These are phyloP conservation scores for Dictyostelium firmibasis DNA, from an alignment of 78 protist species.

Conservation along the genomic window DNA sequence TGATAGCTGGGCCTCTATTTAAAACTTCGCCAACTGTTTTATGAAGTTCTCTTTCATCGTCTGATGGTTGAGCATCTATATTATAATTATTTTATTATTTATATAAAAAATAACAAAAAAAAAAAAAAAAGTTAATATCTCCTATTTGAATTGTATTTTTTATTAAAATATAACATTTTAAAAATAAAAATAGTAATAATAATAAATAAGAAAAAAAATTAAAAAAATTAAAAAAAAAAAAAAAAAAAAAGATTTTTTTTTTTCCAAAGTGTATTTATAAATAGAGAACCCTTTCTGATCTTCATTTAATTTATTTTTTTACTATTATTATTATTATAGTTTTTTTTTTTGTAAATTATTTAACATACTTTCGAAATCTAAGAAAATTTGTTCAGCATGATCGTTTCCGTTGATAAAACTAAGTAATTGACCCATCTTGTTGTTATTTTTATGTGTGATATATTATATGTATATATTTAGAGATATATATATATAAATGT, in stretches of 20 bases:
- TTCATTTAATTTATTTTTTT: too few relatives aligned
- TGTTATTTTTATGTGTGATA: neutral
- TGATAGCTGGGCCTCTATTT: constrained; percentile 71
- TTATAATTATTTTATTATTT: neutral
- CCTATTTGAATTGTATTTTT: neutral
- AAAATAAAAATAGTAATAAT: too few relatives aligned
- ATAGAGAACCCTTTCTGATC: too few relatives aligned
- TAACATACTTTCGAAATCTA: constrained; percentile 76
- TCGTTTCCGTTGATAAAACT: constrained; percentile 68
- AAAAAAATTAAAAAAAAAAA: neutral
- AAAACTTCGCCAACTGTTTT: constrained; percentile 78
- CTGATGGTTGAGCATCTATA: constrained; percentile 83
- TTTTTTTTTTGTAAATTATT: neutral
- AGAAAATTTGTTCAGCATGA: constrained; percentile 77
- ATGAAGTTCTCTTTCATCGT: constrained; percentile 82
- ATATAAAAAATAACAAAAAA: neutral
- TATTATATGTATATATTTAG: neutral
- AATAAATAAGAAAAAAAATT: neutral
- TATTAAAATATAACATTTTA: too few relatives aligned
- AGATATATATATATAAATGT: too few relatives aligned
- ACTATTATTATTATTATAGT: neutral
- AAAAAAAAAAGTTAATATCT: neutral
- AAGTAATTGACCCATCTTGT: constrained; percentile 64
- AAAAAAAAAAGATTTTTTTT: neutral
- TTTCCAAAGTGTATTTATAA: neutral